phyloP scores from a whole-genome alignment of 371 early-diverging fungal genomes.

The Mucor lusitanicus region DNA sequence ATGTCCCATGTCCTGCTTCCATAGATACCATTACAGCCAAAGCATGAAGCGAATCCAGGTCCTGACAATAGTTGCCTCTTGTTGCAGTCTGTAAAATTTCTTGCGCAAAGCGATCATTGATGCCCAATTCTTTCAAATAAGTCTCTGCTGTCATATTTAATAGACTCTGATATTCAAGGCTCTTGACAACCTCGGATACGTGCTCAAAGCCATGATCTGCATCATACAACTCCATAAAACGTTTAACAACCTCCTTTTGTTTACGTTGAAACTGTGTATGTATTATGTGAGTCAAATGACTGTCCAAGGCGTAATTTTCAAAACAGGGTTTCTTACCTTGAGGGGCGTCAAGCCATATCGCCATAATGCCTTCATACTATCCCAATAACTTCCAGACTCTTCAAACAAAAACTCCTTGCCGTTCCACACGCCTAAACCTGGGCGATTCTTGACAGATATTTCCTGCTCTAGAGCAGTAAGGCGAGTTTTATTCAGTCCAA shows the following conservation, averaged over 20 bases:
- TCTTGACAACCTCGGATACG: slow-evolving; percentile 17
- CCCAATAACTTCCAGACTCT: slow-evolving; percentile 53
- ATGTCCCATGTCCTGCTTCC: slow-evolving; percentile 56
- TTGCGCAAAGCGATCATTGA: slow-evolving; percentile 34
- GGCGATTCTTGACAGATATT: neutral
- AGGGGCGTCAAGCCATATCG: slow-evolving; percentile 55
- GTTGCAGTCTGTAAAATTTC: slow-evolving; percentile 64
- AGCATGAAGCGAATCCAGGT: slow-evolving; percentile 62
- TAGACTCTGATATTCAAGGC: slow-evolving; percentile 27
- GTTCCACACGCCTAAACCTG: slow-evolving; percentile 54
- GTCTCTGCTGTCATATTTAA: slow-evolving; percentile 37
- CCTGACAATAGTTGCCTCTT: slow-evolving; percentile 74
- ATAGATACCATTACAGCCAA: slow-evolving; percentile 65
- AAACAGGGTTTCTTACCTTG: slow-evolving; percentile 33
- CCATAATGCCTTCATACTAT: slow-evolving; percentile 43
- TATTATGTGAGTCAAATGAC: neutral
- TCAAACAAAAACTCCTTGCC: slow-evolving; percentile 53
- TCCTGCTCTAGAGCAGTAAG: slow-evolving; percentile 14
- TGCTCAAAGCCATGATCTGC: slow-evolving; percentile 15
- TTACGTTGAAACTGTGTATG: slow-evolving; percentile 20
- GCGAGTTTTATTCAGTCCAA: slow-evolving; percentile 42
- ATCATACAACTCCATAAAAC: slow-evolving; percentile 21
- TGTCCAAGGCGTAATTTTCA: too few relatives aligned
- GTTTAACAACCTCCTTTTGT: slow-evolving; percentile 16
- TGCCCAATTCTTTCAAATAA: slow-evolving; percentile 39